phyloP scores from a whole-genome alignment of 176 grass and related monocot genomes.

The Puccinellia tenuiflora region DNA sequence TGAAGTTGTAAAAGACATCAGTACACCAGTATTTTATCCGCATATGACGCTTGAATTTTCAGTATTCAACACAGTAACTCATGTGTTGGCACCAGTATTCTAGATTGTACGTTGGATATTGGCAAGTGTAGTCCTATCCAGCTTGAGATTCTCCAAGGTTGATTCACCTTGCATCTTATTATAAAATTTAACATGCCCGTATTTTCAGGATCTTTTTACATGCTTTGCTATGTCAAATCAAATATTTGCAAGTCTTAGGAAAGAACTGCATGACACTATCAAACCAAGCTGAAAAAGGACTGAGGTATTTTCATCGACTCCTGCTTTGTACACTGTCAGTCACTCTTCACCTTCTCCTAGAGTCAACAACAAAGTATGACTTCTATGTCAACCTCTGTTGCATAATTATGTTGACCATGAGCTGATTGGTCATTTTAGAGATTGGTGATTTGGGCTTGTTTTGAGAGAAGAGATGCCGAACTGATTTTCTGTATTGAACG shows the following conservation, averaged over 20 bases:
- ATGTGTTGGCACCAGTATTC: slow-evolving; percentile 60
- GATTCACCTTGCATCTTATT: neutral
- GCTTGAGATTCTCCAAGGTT: slow-evolving; percentile 72
- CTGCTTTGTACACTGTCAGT: slow-evolving; percentile 76
- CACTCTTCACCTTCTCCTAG: slow-evolving; percentile 53
- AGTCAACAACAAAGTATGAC: slow-evolving; percentile 59
- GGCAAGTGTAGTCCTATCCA: slow-evolving; percentile 58
- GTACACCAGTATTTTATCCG: slow-evolving; percentile 67
- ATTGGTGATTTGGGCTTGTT: too few species aligned
- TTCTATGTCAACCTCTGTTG: neutral
- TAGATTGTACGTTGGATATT: slow-evolving; percentile 65
- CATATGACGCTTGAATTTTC: slow-evolving; percentile 48
- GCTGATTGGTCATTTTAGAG: neutral
- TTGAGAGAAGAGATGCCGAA: too few species aligned
- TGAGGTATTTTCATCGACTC: slow-evolving; percentile 75
- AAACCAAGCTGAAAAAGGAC: slow-evolving; percentile 44
- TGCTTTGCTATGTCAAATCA: slow-evolving; percentile 1
- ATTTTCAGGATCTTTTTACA: neutral
- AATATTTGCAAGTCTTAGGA: slow-evolving; percentile 50
- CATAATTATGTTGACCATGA: neutral
- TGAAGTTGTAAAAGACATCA: slow-evolving; percentile 64
- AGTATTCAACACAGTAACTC: neutral
- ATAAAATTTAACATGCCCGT: neutral
- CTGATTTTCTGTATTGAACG: too few species aligned
- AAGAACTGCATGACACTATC: slow-evolving; percentile 33